Base-by-base conservation (phyloP, 129 eudicot species). In the Helichrysum umbraculigerum region DNA sequence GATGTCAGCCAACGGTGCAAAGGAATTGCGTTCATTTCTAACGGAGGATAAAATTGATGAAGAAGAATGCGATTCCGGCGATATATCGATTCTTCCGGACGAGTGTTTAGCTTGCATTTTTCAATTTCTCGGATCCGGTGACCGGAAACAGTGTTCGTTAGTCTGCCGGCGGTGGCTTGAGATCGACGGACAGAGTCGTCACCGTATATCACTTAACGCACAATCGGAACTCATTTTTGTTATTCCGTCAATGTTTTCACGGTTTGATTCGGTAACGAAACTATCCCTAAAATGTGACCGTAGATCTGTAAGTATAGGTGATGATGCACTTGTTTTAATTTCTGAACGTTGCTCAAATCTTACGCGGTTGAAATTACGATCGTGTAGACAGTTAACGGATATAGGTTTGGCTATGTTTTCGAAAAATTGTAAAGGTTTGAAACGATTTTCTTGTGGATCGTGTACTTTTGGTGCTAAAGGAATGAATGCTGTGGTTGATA, bases 211-310 rank as follows among this genome's bases (percentile, higher is more conserved):
- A 7, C 77, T 89, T 22, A 77, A 84, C 75, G 95, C 95, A 0
- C 68, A 67, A n/a, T 67, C 83, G 39, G 87, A 84, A 5, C 81
- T 86, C 14, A 15, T 59, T 33, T 41, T 41, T 17, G 68, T 25
- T 2, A 60, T 84, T 16, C 81, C 87, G 17, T 25, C 76, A 20
- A 56, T 88, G 10, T 84, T 88, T 32, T 15, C 74, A 1, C 82
- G 94, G 10, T 88, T 88, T 4, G 94, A 88, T 39, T 79, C 94
- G 66, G 82, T 88, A 16, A 84, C 91, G 35, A 86, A 86, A 59
- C 86, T 88, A 17, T 85, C 90, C 5, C 70, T 86, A n/a, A 78
- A 76, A 75, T 86, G 90, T 61, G 87, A 83, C 59, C 87, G 87
- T 9, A 79, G 81, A 76, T 86, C 90, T 28, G 74, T 57, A 30